Base-by-base conservation (phyloP, 2,329 filamentous ascomycete species). In the Onygenales sp. region DNA sequence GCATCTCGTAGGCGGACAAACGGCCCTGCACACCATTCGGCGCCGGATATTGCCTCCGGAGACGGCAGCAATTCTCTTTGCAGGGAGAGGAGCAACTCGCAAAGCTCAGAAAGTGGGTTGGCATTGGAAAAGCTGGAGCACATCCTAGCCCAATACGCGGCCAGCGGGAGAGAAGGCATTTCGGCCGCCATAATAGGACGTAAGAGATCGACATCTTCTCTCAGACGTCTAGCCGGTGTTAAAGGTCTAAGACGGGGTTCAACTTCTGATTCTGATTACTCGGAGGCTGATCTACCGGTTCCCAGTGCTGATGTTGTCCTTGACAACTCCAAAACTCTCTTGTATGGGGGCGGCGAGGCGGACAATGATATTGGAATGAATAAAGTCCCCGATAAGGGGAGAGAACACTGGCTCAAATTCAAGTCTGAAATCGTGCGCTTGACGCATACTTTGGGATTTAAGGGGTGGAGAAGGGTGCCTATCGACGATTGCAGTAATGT, bases 351-450 rank as follows among this genome's bases (percentile, higher is more conserved):
- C 27, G 82, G 82, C 14, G 64, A 66, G 33, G 67, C 64, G 31
- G 72, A 75, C 21, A 75, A 77, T 45, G 68, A 73, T 4, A 66
- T 72, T 38, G 50, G 46, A 9, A 56, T 69, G 2, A 73, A 71
- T 50, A 75, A 73, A 53, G 74, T 72, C 54, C 76, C 77, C 41
- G 77, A 80, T 35, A 89, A 86, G 64, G 88, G 92, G 55, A 80
- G 76, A 43, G 84, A 88, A 64, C 84, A 84, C 2, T 96, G 92
- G 93, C 66, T 81, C n/a, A 76, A 70, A 7, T 98, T 96, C 78
- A 96, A 96, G 69, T 86, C 84, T 56, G 92, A 98, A 66, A 93
- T 97, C 57, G 80, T 97, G 53, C 86, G 90, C 39, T 78, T 97
- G 54, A 79, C 89, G 0, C 93, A 97, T 68, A 98, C 93, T 0